These are phyloP conservation scores for Priceomyces haplophilus DNA, from an alignment of 805 yeast genomes.

Conservation along the genomic window DNA sequence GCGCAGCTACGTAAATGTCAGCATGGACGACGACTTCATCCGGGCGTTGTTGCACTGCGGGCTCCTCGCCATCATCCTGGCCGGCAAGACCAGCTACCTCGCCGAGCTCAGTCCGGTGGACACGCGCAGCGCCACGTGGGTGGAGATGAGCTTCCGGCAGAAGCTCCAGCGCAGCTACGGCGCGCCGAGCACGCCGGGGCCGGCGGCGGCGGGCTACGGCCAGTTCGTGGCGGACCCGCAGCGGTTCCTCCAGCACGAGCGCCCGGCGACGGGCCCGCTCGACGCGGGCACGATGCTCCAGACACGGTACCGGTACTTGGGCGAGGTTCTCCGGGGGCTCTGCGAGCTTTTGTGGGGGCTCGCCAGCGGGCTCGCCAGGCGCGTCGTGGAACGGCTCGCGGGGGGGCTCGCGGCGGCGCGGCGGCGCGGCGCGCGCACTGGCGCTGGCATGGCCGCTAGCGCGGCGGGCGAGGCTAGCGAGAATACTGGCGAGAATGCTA, in stretches of 20 bases:
- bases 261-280: neutral
- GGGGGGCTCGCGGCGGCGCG: too few species aligned
- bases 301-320: neutral
- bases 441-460: too few species aligned
- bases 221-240: constrained; percentile 31
- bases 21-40: constrained; percentile 61
- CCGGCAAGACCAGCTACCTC: constrained; percentile 63
- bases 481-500: too few species aligned
- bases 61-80: constrained; percentile 60
- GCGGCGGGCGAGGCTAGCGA: too few species aligned
- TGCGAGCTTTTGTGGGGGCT: constrained; percentile 21
- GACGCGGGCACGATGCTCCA: neutral
- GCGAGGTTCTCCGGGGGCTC: constrained; percentile 17
- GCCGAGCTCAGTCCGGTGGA: constrained; percentile 51
- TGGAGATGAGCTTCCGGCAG: constrained; percentile 39
- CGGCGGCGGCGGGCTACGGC: constrained; percentile 21
- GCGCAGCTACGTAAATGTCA: constrained; percentile 32
- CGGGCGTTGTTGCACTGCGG: constrained; percentile 60
- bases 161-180: constrained; percentile 4
- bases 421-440: too few species aligned
- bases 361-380: too few species aligned
- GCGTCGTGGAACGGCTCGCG: too few species aligned
- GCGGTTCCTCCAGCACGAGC: constrained; percentile 14
- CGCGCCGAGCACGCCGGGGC: neutral
- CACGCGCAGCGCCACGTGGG: constrained; percentile 54